Base-by-base conservation (phyloP, 768 basidiomycete genomes). In the Gloeophyllum trabeum region DNA sequence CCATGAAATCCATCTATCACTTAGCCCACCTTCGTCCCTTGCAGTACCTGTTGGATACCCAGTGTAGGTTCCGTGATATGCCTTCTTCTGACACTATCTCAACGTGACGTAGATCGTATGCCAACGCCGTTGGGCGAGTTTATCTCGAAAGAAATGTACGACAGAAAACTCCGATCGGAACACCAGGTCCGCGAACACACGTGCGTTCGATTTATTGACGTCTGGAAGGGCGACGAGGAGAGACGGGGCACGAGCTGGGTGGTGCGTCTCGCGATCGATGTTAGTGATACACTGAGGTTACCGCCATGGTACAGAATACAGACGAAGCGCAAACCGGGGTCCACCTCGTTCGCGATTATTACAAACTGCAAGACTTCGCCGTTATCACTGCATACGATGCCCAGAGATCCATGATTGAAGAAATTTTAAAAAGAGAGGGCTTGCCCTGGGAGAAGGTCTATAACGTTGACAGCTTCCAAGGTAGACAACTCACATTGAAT, bases 341-440 rank as follows among this genome's bases (percentile, higher is more conserved):
- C 4, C 35, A 42, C 16, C 37, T 62, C 16, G 54, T 32, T 10
- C 24, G 23, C 38, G 10, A 24, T 51, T 13, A 37, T 34, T 5
- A 51, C 44, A 10, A 50, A 48, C 22, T 39, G 44, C 23, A 16
- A 40, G 7, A 22, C 46, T 89, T 69, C 55, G 67, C 69, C 24
- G 76, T 91, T 35, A 81, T 91, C 40, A 88, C 83, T 6, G 87
- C 87, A 0, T 91, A 91, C 67, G 84, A 84, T 56, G 75, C 67
- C 5, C 87, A 91, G 54, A 66, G 81, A 12, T 66, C 56, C 37
- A 40, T 57, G 3, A 69, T 90, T 55, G 81, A 88, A 56, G 52
- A 61, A 4, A 54, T 54, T 14, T 68, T 91, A 52, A 70, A 76
- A 48, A 32, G 43, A 1, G 59, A 58, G 24, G 68, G 63, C 0